These are phyloP conservation scores for Starmerella tilneyi DNA, from an alignment of 805 yeast species.

Conservation along the genomic window DNA sequence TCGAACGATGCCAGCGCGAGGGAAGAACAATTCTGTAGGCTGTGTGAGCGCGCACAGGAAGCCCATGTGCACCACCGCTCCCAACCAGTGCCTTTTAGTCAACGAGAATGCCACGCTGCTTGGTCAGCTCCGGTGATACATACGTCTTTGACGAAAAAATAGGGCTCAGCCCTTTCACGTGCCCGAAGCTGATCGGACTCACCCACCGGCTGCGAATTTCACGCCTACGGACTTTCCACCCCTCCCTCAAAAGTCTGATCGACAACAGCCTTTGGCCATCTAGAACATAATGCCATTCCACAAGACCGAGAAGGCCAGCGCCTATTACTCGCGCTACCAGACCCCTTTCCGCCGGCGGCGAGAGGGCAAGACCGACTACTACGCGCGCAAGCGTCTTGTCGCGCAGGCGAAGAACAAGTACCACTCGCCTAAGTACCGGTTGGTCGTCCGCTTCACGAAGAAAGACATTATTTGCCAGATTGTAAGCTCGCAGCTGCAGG, in stretches of 20 bases:
- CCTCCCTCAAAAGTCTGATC: not conserved
- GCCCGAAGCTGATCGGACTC: not conserved
- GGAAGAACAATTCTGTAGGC: too few species aligned
- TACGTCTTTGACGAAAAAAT: not conserved
- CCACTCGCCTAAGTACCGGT: constrained; percentile 98
- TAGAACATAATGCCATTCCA: constrained; percentile 56
- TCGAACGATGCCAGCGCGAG: too few species aligned
- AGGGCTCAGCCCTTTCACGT: constrained; percentile 7
- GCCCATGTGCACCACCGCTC: too few species aligned
- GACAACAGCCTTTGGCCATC: not conserved
- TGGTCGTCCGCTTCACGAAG: constrained; percentile 99
- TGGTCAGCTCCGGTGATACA: too few species aligned
- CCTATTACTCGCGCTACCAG: constrained; percentile 99
- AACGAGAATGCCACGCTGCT: too few species aligned
- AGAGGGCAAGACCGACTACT: constrained; percentile 99
- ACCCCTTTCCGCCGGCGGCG: constrained; percentile 99
- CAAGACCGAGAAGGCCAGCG: constrained; percentile 64
- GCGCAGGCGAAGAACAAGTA: constrained; percentile 99
- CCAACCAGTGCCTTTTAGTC: too few species aligned
- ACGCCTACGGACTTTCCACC: not conserved
- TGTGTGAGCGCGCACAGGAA: too few species aligned
- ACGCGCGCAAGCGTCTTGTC: constrained; percentile 99
- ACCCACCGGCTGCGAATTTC: constrained; percentile 2
- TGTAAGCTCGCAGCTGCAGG: constrained; percentile 90
- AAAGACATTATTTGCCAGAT: constrained; percentile 98